Percentiles rank a stretch among this genome's conserved stretches.
Evolutionary conservation across 2,329 filamentous ascomycete genomes (phyloP).

Genomic region (Colletotrichum zoysiae): DNA sequence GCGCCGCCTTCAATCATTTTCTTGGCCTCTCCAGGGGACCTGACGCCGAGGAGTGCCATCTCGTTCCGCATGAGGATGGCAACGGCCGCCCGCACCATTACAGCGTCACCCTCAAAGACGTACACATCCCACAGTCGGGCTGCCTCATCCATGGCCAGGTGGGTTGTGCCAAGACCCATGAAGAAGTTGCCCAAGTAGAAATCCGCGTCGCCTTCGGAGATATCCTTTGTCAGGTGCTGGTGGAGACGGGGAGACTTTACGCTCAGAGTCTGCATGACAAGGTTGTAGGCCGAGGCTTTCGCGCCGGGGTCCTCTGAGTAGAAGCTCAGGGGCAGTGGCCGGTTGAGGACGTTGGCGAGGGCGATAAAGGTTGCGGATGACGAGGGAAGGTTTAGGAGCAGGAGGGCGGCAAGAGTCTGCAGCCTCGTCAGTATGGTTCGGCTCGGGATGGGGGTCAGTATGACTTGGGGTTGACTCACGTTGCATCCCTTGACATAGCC

Average conservation of each 20-base stretch:
- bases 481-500: constrained; percentile 82
- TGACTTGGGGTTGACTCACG: constrained; percentile 62
- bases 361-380: constrained; percentile 76
- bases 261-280: constrained; percentile 75
- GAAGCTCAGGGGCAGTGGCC: constrained; percentile 80
- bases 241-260: constrained; percentile 75
- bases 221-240: constrained; percentile 69
- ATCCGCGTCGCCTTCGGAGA: constrained; percentile 61
- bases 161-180: constrained; percentile 72
- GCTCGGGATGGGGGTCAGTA: constrained; percentile 4
- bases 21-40: constrained; percentile 59
- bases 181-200: constrained; percentile 72
- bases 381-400: constrained; percentile 77
- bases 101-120: constrained; percentile 82
- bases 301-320: constrained; percentile 77
- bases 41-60: constrained; percentile 63
- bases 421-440: constrained; percentile 42
- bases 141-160: constrained; percentile 76
- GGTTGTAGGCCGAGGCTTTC: constrained; percentile 75
- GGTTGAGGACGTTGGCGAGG: constrained; percentile 82
- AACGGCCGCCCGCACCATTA: constrained; percentile 78
- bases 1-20: constrained; percentile 50
- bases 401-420: constrained; percentile 78
- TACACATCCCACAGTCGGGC: constrained; percentile 85
- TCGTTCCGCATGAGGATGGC: constrained; percentile 71